Base-by-base conservation (phyloP, 1,139 yeast genomes). In the Protomyces inouyei region DNA sequence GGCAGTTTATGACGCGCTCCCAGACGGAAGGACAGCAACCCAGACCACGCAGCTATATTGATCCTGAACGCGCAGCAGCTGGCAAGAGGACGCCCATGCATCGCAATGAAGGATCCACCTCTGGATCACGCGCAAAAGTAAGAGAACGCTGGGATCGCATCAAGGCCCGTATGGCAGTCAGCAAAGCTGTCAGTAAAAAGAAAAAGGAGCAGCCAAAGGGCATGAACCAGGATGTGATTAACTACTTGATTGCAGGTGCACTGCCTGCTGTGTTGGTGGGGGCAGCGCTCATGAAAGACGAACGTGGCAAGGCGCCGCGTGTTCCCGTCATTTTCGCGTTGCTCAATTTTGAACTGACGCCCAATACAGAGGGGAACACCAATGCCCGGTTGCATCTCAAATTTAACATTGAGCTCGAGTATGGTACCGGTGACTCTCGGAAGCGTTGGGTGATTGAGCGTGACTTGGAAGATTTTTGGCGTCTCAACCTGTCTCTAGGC, bases 351-450 rank as follows among this genome's bases (percentile, higher is more conserved):
- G 79, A 80, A 60, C 78, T 93, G 2, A 79, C 82, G 64, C 90
- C 83, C 69, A 77, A 79, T 14, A 79, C 86, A 3, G 71, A 70
- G 3, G 65, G 82, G 2, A 82, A 79, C 18, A 16, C 23, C 12
- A 51, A 59, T 67, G 82, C 82, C 66, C 77, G 86, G 66, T 82
- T 79, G 63, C 90, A 82, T 70, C 80, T 82, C 67, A 36, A 64
- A n/a, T 69, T 68, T 25, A 43, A 68, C 21, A 77, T 93, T 23
- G 88, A 87, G 65, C 77, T 93, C 64, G 97, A 91, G 72, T 93
- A 93, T 72, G 98, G 98, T 1, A 85, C 91, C 21, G 97, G 97
- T 0, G 83, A 85, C 3, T 84, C 87, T 65, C 78, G 93, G 66
- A 78, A 91, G 71, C 82, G 83, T 68, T 95, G 99, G 98, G 78